Evolutionary conservation across 2,329 filamentous ascomycete genomes (phyloP).

Genomic region (Acrodontium crateriforme): DNA sequence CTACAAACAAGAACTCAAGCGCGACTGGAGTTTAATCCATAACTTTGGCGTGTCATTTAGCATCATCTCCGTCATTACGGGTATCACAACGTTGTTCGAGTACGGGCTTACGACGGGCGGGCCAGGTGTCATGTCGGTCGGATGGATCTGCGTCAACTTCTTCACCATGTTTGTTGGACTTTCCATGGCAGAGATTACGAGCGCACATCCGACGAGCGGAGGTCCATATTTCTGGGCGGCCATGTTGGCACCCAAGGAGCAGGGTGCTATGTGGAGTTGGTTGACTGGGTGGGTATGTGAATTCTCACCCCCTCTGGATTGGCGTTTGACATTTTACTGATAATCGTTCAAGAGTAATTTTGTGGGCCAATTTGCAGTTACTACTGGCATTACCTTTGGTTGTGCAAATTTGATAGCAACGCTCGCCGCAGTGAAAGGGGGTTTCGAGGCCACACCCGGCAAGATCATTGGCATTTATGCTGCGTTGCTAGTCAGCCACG

Average conservation of each 20-base stretch:
- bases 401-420: constrained; percentile 33
- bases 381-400: constrained; percentile 35
- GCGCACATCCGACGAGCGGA: constrained; percentile 44
- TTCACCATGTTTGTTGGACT: constrained; percentile 42
- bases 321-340: too few species aligned
- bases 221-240: constrained; percentile 50
- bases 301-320: too few species aligned
- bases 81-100: constrained; percentile 43
- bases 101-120: constrained; percentile 43
- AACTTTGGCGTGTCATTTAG: constrained; percentile 51
- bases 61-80: constrained; percentile 48
- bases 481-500: constrained; percentile 41
- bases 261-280: too few species aligned
- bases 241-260: constrained; percentile 37
- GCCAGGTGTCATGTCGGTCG: constrained; percentile 41
- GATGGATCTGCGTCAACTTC: constrained; percentile 42
- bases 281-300: constrained; percentile 37
- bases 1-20: constrained; percentile 40
- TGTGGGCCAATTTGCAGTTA: constrained; percentile 30
- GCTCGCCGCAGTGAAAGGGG: constrained; percentile 30
- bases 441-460: constrained; percentile 30
- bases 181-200: constrained; percentile 46
- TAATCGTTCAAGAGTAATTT: too few species aligned
- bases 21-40: constrained; percentile 44
- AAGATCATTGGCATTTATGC: constrained; percentile 47